phyloP scores from a whole-genome alignment of 2,329 filamentous ascomycete genomes.

The Claviceps arundinis region DNA sequence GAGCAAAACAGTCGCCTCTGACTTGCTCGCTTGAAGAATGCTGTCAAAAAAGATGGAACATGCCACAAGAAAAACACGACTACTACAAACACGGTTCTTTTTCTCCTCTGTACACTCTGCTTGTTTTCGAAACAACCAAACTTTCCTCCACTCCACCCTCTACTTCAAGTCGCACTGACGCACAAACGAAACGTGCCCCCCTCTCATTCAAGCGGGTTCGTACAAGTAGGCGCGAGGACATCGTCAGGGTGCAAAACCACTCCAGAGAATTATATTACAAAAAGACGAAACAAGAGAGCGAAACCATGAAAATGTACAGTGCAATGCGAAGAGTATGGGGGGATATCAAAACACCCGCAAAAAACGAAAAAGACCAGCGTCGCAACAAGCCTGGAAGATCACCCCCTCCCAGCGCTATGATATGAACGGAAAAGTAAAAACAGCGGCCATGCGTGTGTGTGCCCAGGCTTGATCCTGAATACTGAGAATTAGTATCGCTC shows the following conservation, averaged over 20 bases:
- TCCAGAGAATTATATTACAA: neutral
- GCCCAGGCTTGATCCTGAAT: conserved; percentile 1
- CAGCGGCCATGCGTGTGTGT: neutral
- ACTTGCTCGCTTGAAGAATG: conserved; percentile 3
- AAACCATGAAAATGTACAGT: neutral
- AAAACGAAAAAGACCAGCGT: neutral
- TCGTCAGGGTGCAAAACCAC: too few relatives aligned
- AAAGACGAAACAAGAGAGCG: neutral
- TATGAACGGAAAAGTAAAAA: neutral
- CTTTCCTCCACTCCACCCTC: neutral
- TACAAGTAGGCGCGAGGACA: too few relatives aligned
- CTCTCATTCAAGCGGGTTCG: neutral
- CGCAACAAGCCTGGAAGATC: neutral
- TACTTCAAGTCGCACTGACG: neutral
- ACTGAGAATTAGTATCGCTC: neutral
- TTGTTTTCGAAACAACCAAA: neutral
- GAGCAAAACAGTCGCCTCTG: neutral
- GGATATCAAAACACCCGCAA: neutral
- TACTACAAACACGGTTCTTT: neutral
- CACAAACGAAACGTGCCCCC: neutral
- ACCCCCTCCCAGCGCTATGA: conserved; percentile 1
- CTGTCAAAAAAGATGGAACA: neutral
- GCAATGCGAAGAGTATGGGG: neutral
- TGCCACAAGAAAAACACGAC: neutral
- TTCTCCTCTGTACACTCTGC: neutral